Evolutionary conservation across 2,329 filamentous ascomycete genomes (phyloP).

Genomic region (Penicillium polonicum): DNA sequence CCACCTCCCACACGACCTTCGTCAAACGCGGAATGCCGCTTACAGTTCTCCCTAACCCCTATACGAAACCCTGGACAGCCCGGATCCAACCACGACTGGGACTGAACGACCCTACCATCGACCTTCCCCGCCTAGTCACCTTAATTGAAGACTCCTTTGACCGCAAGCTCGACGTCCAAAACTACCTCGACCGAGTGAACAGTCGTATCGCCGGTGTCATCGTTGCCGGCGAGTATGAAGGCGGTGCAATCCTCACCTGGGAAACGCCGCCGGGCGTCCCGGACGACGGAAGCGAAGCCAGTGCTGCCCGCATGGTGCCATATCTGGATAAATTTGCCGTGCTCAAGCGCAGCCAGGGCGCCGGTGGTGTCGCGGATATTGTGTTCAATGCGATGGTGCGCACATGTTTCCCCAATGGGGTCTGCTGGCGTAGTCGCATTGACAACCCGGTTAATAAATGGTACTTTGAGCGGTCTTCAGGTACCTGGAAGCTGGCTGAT

Average conservation of each 20-base stretch:
- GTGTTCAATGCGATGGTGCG: conserved; percentile 95
- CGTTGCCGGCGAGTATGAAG: conserved; percentile 94
- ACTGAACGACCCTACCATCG: conserved; percentile 76
- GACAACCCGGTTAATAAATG: conserved; percentile 98
- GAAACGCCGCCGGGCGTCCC: conserved; percentile 67
- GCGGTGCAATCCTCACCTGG: conserved; percentile 92
- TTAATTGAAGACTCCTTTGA: conserved; percentile 93
- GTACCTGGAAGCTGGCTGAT: conserved; percentile 76
- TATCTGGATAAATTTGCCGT: conserved; percentile 99
- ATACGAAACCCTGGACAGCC: conserved; percentile 64
- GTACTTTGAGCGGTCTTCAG: conserved; percentile 91
- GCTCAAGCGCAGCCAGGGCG: conserved; percentile 80
- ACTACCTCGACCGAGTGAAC: conserved; percentile 80
- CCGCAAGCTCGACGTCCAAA: conserved; percentile 74
- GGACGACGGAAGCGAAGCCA: conserved; percentile 54
- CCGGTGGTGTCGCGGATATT: conserved; percentile 88
- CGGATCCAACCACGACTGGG: conserved; percentile 62
- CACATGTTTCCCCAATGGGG: conserved; percentile 80
- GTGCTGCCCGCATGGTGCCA: conserved; percentile 68
- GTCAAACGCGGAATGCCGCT: conserved; percentile 90
- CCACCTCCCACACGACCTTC: conserved; percentile 67
- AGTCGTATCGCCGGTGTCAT: conserved; percentile 85
- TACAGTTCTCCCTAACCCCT: conserved; percentile 74
- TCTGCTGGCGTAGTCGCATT: conserved; percentile 87
- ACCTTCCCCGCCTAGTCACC: conserved; percentile 76